Evolutionary conservation across 768 basidiomycete genomes (phyloP).

Genomic region (Boletus rubropictus): DNA sequence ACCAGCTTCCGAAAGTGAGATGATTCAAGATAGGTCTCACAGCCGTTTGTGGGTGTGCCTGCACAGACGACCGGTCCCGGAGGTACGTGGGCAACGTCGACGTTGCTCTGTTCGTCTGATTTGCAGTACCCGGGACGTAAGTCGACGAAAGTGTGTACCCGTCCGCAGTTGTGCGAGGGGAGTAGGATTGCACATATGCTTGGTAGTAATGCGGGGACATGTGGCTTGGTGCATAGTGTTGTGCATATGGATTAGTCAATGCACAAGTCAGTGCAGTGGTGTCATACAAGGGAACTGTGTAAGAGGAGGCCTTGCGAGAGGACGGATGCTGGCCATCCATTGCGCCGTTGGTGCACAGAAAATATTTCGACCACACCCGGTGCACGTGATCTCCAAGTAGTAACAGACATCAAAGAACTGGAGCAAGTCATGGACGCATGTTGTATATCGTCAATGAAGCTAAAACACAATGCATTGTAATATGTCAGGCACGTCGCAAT

Average conservation of each 20-base stretch:
- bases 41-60: background rate
- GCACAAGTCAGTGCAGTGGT: slow-evolving; percentile 23
- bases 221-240: slow-evolving; percentile 25
- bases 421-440: slow-evolving; percentile 18
- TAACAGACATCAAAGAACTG: slow-evolving; percentile 2
- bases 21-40: slow-evolving; percentile 14
- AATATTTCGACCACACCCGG: background rate
- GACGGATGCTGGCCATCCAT: slow-evolving; percentile 15
- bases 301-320: slow-evolving; percentile 7
- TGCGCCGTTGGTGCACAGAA: background rate
- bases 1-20: slow-evolving; percentile 41
- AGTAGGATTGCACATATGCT: slow-evolving; percentile 40
- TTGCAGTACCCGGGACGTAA: slow-evolving; percentile 24
- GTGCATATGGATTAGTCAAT: slow-evolving; percentile 28
- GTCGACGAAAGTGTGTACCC: slow-evolving; percentile 39
- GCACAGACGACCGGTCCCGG: slow-evolving; percentile 4
- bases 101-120: background rate
- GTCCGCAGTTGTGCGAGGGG: slow-evolving; percentile 26
- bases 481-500: slow-evolving; percentile 28
- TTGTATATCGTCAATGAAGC: slow-evolving; percentile 22
- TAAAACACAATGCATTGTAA: slow-evolving; percentile 31
- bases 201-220: slow-evolving; percentile 50
- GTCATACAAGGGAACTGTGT: slow-evolving; percentile 15
- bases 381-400: slow-evolving; percentile 19
- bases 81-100: background rate